phyloP scores from a whole-genome alignment of 2,329 filamentous ascomycete genomes.

The Phyllosticta citribraziliensis region DNA sequence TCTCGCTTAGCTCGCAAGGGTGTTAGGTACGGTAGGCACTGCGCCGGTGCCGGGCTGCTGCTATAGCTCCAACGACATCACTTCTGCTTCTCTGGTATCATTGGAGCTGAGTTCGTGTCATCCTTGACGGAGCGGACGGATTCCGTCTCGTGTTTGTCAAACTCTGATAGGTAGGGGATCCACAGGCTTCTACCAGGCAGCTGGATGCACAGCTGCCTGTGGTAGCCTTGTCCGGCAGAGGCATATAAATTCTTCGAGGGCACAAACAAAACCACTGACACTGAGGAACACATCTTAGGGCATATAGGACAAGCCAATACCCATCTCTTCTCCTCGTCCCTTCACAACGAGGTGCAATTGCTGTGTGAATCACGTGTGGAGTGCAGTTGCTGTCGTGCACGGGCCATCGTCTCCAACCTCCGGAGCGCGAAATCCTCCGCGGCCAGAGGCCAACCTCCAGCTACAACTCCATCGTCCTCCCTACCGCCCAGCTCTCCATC shows the following conservation, averaged over 20 bases:
- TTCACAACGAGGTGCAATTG: neutral
- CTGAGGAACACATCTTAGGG: neutral
- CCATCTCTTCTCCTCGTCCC: neutral
- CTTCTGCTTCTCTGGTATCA: neutral
- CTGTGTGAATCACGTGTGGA: neutral
- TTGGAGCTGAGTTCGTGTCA: neutral
- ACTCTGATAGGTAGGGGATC: neutral
- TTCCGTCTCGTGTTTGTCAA: neutral
- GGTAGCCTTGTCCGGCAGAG: neutral
- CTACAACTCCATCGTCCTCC: constrained; percentile 14
- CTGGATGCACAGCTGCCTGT: neutral
- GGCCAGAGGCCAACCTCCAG: constrained; percentile 12
- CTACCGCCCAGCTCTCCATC: constrained; percentile 12
- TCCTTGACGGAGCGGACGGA: neutral
- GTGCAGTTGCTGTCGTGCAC: neutral
- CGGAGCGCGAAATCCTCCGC: constrained; percentile 9
- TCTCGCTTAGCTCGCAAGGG: constrained; percentile 6
- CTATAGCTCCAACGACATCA: constrained; percentile 7
- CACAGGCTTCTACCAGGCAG: neutral
- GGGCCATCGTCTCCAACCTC: neutral
- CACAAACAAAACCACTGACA: neutral
- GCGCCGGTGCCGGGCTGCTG: constrained; percentile 5
- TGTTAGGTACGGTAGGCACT: neutral
- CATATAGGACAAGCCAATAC: neutral
- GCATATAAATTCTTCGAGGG: neutral